Evolutionary conservation across 768 basidiomycete species (phyloP).

Genomic region (Trametes cubensis): DNA sequence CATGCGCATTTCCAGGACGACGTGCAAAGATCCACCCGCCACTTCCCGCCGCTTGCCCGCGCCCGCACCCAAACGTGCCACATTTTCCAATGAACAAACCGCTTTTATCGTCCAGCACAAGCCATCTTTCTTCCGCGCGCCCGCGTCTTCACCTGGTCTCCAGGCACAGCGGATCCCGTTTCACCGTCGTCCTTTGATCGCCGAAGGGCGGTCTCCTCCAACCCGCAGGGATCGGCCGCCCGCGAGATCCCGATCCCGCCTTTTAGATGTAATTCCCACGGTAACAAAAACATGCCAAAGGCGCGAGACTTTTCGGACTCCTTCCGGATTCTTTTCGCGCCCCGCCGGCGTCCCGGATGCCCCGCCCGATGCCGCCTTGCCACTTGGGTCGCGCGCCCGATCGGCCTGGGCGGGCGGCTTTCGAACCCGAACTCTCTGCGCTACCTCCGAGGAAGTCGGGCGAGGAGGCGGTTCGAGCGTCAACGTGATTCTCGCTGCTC

Average conservation of each 20-base stretch:
- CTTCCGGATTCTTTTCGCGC: not conserved
- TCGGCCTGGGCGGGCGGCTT: conserved; percentile 3
- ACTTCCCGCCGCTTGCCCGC: too few relatives aligned
- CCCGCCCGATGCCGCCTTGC: not conserved
- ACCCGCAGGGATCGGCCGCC: not conserved
- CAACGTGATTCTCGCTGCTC: conserved; percentile 1
- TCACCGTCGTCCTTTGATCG: conserved; percentile 1
- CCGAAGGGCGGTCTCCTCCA: not conserved
- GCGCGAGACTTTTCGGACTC: not conserved
- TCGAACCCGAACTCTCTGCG: not conserved
- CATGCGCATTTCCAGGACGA: too few relatives aligned
- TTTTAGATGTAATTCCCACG: not conserved
- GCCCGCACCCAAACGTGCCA: not conserved
- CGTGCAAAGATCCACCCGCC: too few relatives aligned
- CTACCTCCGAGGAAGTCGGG: conserved; percentile 22
- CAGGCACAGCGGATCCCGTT: too few relatives aligned
- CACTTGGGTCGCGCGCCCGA: not conserved
- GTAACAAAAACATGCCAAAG: not conserved
- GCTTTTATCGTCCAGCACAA: not conserved
- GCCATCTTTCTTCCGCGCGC: too few relatives aligned
- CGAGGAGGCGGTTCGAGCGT: conserved; percentile 1
- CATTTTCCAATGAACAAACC: not conserved
- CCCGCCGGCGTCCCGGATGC: not conserved
- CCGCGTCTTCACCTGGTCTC: too few relatives aligned
- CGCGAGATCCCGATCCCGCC: not conserved